Conservation (phyloP, 768 basidiomycete genomes). For the Auriscalpium vulgare region DNA sequence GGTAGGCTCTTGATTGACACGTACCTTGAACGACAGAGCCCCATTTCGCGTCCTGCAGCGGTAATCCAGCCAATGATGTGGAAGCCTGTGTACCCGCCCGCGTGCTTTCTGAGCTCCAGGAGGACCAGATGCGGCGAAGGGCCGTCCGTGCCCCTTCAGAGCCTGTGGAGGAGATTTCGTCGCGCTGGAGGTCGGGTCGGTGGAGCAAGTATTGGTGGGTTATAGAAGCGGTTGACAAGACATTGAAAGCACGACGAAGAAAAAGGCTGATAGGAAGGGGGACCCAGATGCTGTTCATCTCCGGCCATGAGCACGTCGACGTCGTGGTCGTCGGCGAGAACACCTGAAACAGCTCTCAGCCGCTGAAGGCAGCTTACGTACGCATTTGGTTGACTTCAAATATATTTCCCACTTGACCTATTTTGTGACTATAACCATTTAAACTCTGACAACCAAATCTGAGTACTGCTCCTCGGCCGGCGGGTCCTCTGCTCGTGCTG, state of each 20-base stretch:
- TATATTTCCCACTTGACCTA: too few relatives aligned
- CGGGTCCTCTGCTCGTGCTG: too few relatives aligned
- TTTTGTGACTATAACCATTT: too few relatives aligned
- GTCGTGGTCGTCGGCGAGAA: too few relatives aligned
- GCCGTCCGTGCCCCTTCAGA: neutral
- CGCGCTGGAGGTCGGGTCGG: conserved; percentile 8
- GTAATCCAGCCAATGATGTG: too few relatives aligned
- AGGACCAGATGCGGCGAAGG: neutral
- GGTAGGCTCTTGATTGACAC: neutral
- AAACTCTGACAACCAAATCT: too few relatives aligned
- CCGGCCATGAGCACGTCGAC: conserved; percentile 6
- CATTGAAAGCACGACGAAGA: conserved; percentile 59
- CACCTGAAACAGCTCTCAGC: too few relatives aligned
- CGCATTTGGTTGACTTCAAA: too few relatives aligned
- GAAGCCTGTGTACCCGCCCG: neutral
- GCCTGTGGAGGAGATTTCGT: neutral
- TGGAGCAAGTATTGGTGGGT: conserved; percentile 52
- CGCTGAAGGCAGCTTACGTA: too few relatives aligned
- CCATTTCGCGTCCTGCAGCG: too few relatives aligned
- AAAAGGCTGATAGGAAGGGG: conserved; percentile 54
- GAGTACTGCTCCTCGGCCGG: too few relatives aligned
- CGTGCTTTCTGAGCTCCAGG: neutral
- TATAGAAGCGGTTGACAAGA: conserved; percentile 61
- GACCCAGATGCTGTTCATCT: conserved; percentile 40
- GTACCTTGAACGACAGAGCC: too few relatives aligned